These are phyloP conservation scores for Candida morakotiae DNA, from an alignment of 805 yeast genomes.

Conservation along the genomic window DNA sequence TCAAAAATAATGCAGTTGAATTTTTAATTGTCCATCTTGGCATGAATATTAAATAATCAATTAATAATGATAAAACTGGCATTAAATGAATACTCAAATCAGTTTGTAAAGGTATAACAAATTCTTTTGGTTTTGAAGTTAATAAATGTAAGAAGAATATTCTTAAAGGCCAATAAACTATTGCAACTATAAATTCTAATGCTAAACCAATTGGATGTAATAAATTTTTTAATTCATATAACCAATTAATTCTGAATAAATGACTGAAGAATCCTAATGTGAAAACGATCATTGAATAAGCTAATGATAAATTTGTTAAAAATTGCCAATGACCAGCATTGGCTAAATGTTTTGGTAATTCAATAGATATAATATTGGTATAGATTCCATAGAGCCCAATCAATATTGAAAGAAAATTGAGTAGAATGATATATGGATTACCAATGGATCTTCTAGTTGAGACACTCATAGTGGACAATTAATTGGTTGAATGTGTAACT, in stretches of 20 bases:
- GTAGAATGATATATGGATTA: slow-evolving; percentile 19
- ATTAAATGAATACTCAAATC: slow-evolving; percentile 59
- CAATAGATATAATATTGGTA: slow-evolving; percentile 13
- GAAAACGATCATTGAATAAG: slow-evolving; percentile 42
- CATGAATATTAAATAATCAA: slow-evolving; percentile 55
- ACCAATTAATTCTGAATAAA: slow-evolving; percentile 14
- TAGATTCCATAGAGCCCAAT: slow-evolving; percentile 28
- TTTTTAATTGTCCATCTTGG: slow-evolving; percentile 35
- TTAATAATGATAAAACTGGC: slow-evolving; percentile 49
- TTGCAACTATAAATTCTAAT: slow-evolving; percentile 56
- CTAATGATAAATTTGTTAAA: slow-evolving; percentile 61
- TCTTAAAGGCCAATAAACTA: slow-evolving; percentile 67
- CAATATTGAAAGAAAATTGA: slow-evolving; percentile 21
- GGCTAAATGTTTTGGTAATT: slow-evolving; percentile 46
- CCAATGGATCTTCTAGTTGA: slow-evolving; percentile 23
- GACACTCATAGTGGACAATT: not conserved
- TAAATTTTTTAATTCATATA: slow-evolving; percentile 34
- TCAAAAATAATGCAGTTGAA: slow-evolving; percentile 34
- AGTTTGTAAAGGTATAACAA: slow-evolving; percentile 42
- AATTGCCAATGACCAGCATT: slow-evolving; percentile 71
- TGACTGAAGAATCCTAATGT: slow-evolving; percentile 36
- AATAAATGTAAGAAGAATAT: slow-evolving; percentile 49
- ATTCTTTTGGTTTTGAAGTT: slow-evolving; percentile 26
- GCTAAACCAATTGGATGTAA: slow-evolving; percentile 54
- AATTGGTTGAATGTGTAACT: no score